These are phyloP conservation scores for Glonium stellatum DNA, from an alignment of 495 filamentous ascomycete genomes.

Conservation along the genomic window DNA sequence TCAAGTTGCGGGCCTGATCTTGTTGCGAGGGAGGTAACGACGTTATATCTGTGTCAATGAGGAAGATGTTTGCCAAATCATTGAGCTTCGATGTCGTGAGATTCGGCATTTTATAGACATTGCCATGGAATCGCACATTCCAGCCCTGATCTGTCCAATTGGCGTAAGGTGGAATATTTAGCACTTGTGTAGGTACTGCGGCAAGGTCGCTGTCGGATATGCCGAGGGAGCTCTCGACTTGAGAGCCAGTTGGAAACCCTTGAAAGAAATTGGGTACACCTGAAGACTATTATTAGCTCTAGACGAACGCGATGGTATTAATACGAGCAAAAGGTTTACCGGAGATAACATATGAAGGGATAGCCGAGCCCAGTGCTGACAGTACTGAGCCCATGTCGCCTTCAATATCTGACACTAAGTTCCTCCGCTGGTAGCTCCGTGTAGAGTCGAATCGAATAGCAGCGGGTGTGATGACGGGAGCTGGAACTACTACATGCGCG, in stretches of 20 bases:
- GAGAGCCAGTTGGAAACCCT: slow-evolving; percentile 54
- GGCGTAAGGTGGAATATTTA: slow-evolving; percentile 70
- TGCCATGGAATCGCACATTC: slow-evolving; percentile 70
- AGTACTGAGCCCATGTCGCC: slow-evolving; percentile 16
- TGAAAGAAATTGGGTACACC: slow-evolving; percentile 59
- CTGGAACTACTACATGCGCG: slow-evolving; percentile 11
- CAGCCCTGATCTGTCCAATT: slow-evolving; percentile 73
- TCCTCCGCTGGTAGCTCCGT: slow-evolving; percentile 22
- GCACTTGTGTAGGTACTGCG: slow-evolving; percentile 58
- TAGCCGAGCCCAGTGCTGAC: slow-evolving; percentile 18
- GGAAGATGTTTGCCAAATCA: slow-evolving; percentile 61
- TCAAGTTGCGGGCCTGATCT: slow-evolving; percentile 64
- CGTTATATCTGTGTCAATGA: slow-evolving; percentile 54
- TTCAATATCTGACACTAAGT: slow-evolving; percentile 22
- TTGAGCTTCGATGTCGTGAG: slow-evolving; percentile 55
- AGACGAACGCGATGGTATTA: neutral
- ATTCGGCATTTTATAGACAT: slow-evolving; percentile 70
- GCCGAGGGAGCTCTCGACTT: slow-evolving; percentile 53
- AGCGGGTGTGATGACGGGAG: slow-evolving; percentile 21
- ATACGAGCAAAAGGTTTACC: slow-evolving; percentile 4
- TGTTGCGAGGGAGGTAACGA: slow-evolving; percentile 53
- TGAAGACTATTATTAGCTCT: slow-evolving; percentile 2
- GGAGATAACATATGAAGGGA: slow-evolving; percentile 22
- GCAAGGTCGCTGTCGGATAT: slow-evolving; percentile 50
- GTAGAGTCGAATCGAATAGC: slow-evolving; percentile 22